phyloP scores from a whole-genome alignment of 345 rosid genomes.

The Orychophragmus violaceus region DNA sequence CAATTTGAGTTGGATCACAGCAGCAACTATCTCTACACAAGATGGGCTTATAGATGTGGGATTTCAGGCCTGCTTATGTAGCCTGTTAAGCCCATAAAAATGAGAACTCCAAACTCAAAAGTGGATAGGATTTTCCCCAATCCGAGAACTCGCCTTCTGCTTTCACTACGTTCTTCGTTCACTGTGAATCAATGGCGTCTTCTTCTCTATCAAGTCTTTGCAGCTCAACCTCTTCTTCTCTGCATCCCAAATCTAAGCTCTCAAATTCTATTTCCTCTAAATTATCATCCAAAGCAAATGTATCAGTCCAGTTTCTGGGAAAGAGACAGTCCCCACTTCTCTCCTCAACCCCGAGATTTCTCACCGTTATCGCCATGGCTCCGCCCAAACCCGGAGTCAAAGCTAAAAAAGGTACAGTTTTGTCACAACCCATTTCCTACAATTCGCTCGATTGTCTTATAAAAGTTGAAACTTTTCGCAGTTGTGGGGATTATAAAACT shows the following conservation, averaged over 20 bases:
- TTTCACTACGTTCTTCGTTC: not conserved
- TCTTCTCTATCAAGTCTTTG: slow-evolving; percentile 35
- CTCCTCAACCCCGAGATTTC: slow-evolving; percentile 49
- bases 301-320: slow-evolving; percentile 44
- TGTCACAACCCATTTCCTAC: slow-evolving; percentile 3
- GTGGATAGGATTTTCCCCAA: slow-evolving; percentile 25
- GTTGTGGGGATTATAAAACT: slow-evolving; percentile 75
- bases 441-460: not conserved
- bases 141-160: slow-evolving; percentile 12
- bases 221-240: slow-evolving; percentile 21
- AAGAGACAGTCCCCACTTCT: slow-evolving; percentile 38
- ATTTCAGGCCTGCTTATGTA: not conserved
- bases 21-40: not conserved
- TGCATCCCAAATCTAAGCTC: slow-evolving; percentile 23
- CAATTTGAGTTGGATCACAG: not conserved
- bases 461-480: no score
- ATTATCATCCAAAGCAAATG: slow-evolving; percentile 45
- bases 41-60: not conserved
- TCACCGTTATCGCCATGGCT: slow-evolving; percentile 88
- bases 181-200: slow-evolving; percentile 45
- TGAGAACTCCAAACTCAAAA: slow-evolving; percentile 5
- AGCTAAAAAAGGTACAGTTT: slow-evolving; percentile 64
- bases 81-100: slow-evolving; percentile 8
- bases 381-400: slow-evolving; percentile 87
- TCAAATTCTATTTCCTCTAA: slow-evolving; percentile 37